Evolutionary conservation across 2,329 filamentous ascomycete genomes (phyloP), one percentile per base, ranked within the genome.

Genomic region (Sordariomycetes sp.): DNA sequence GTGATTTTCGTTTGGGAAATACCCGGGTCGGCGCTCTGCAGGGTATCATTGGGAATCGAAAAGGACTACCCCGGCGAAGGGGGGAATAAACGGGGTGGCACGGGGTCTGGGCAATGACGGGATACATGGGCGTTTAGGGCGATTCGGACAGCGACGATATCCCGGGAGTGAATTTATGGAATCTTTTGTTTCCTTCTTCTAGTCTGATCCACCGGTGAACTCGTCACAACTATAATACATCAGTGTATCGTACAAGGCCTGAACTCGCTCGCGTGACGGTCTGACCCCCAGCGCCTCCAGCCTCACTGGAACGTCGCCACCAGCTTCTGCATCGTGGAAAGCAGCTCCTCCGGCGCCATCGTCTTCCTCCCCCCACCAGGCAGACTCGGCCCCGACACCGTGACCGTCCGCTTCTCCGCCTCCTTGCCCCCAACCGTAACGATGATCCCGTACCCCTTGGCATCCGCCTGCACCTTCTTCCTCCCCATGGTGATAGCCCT

Each of bases 391-490:
- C 74, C 64, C 57, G 78, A 74, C 35, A 74, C 76, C 32, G 65
- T 79, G 35, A 90, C 73, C n/a, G 74, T 78, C 45, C 76, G 74
- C 15, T 74, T 75, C n/a, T 74, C 70, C 2, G 87, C 69, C 62
- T 91, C 83, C 58, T 76, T 76, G 34, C 81, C 74, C 1, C 90
- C 90, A 12, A 94, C 74, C 1, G 90, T 82, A 35, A 89, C 76
- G 56, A 94, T 82, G 57, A 88, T 74, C 56, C 86, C 83, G 67
- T 91, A 94, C 48, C 84, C 85, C 69, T 84, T 86, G 53, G 70
- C 67, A 61, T 80, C 85, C n/a, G 89, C 90, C 65, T 87, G 82
- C 35, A 78, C 77, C 24, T 90, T 77, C 69, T 94, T 95, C 65
- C 83, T 80, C 1, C 77, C 76, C 10, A 95, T 68, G 1, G 80